Percentiles rank a stretch among this genome's conserved stretches.
phyloP scores from a whole-genome alignment of 1,284 basidiomycete genomes.

The Cutaneotrichosporon cyanovorans region DNA sequence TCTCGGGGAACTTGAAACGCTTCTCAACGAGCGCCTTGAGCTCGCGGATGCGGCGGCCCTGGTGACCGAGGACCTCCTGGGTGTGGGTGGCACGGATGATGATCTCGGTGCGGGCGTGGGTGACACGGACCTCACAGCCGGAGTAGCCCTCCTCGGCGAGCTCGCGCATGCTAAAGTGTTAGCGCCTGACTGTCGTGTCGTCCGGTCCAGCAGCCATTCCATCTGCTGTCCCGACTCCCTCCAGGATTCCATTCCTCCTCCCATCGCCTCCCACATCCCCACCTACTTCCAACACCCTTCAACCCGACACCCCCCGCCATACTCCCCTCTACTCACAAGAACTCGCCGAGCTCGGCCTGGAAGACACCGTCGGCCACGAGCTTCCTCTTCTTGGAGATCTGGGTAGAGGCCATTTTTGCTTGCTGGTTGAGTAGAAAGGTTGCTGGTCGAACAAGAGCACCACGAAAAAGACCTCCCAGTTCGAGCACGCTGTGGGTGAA shows the following conservation, averaged over 20 bases:
- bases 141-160: conserved; percentile 99
- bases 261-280: background rate
- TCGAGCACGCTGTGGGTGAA: too few species aligned
- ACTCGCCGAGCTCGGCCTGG: conserved; percentile 96
- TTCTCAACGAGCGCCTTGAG: conserved; percentile 98
- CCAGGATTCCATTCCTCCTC: background rate
- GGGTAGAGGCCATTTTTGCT: conserved; percentile 49
- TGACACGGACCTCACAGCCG: conserved; percentile 99
- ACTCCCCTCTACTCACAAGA: conserved; percentile 54
- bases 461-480: too few species aligned
- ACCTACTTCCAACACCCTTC: too few species aligned
- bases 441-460: background rate
- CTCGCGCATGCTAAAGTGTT: conserved; percentile 70
- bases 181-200: too few species aligned
- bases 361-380: conserved; percentile 98
- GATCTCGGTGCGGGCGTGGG: conserved; percentile 99
- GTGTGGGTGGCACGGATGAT: conserved; percentile 99
- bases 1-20: conserved; percentile 99
- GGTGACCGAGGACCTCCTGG: conserved; percentile 99
- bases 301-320: background rate
- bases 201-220: background rate
- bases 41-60: conserved; percentile 98
- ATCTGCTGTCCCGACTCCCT: background rate
- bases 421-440: background rate
- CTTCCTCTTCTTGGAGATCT: conserved; percentile 93